Base-by-base conservation (phyloP, 208 protist species). In the Angomonas ambiguus region DNA sequence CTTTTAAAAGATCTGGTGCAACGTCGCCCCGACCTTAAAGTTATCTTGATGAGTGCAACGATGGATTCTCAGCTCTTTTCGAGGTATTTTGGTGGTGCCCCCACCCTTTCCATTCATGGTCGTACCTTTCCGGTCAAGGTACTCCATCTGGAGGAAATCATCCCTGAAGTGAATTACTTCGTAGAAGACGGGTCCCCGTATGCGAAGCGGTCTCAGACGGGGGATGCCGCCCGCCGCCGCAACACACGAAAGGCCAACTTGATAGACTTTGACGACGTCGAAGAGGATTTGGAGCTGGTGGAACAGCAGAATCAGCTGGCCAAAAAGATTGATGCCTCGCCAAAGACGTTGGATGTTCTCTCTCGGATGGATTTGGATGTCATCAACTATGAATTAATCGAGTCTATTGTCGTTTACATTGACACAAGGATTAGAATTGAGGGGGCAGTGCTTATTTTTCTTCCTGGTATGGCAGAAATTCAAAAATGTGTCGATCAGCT, bases 381-480 rank as follows among this genome's bases (percentile, higher is more conserved):
- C 31, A 93, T 98, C 71, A 98, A 98, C 85, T 94, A 96, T 69
- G 95, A 99, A 67, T 76, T 98, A 42, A 97, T 98, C 55, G 88
- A 94, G 68, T 49, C 57, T 55, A 83, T 98, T 22, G 81, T 98
- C 18, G 35, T 74, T 41, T 84, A 97, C 72, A 96, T 98, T 80
- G 77, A 87, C 60, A 66, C 33, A 18, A 51, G 32, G 8, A 64
- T 96, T 45, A 65, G 76, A 53, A 68, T 76, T 8, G 74, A 77
- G 2, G 90, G 94, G 27, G 88, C 94, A 0, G 91, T 99, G 30
- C 86, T 99, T 18, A 85, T 99, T 31, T 97, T 97, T 72, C 68
- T 97, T 24, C 91, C 91, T 4, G 88, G 93, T 27, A 84, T 95
- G 72, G 78, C 77, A 27, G 93, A 97, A 78, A 95, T 97, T 61